Percentiles rank a stretch among this genome's conserved stretches.
Conservation (phyloP, 768 basidiomycete genomes). For the Pleurotus pulmonarius region DNA sequence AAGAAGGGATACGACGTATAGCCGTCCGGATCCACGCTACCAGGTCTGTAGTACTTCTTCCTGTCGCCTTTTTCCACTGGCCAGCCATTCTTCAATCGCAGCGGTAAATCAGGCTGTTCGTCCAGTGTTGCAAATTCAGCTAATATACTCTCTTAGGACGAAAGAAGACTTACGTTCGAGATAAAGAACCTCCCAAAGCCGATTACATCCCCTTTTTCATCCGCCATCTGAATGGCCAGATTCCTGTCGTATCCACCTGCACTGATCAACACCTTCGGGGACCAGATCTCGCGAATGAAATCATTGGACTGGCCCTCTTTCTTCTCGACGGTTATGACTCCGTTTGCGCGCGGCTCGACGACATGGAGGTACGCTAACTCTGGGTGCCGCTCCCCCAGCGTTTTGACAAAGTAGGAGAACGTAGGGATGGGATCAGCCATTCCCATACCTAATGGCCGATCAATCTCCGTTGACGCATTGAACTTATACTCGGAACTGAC, state of each 20-base stretch:
- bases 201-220: slow-evolving; percentile 19
- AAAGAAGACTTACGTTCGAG: slow-evolving; percentile 27
- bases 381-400: slow-evolving; percentile 23
- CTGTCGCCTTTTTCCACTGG: slow-evolving; percentile 21
- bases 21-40: slow-evolving; percentile 20
- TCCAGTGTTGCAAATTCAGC: not conserved
- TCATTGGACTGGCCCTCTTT: slow-evolving; percentile 14
- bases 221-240: slow-evolving; percentile 22
- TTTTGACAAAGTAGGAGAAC: slow-evolving; percentile 26
- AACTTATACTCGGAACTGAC: slow-evolving; percentile 10
- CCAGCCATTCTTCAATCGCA: slow-evolving; percentile 22
- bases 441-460: slow-evolving; percentile 24
- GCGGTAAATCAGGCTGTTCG: slow-evolving; percentile 29
- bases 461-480: too few relatives aligned
- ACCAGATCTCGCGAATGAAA: slow-evolving; percentile 22
- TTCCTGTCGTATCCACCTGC: slow-evolving; percentile 29
- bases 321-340: not conserved
- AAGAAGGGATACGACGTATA: slow-evolving; percentile 27
- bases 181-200: slow-evolving; percentile 33
- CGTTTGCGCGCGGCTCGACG: slow-evolving; percentile 25
- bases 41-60: slow-evolving; percentile 22
- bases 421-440: slow-evolving; percentile 30
- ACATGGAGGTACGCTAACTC: slow-evolving; percentile 40
- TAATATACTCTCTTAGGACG: not conserved
- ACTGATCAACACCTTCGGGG: slow-evolving; percentile 21